Conservation (phyloP, 176 grass and related monocot genomes). For the Chloris gayana region DNA sequence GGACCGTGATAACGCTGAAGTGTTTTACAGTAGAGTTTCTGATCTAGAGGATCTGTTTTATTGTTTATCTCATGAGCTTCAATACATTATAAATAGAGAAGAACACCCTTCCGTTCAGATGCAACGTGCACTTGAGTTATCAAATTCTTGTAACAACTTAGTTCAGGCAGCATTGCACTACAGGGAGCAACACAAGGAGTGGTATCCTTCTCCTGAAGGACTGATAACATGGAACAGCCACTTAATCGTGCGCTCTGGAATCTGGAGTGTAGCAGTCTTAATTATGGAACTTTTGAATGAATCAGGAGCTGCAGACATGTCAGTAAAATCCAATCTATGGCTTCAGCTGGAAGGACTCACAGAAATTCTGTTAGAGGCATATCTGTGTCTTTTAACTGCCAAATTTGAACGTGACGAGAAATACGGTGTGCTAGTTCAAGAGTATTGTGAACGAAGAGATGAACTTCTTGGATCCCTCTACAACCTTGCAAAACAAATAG, state of each 20-base stretch:
- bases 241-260: slow-evolving; percentile 71
- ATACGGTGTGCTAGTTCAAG: slow-evolving; percentile 71
- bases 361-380: slow-evolving; percentile 85
- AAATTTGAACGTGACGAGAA: slow-evolving; percentile 85
- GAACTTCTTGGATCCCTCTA: slow-evolving; percentile 85
- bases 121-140: slow-evolving; percentile 75
- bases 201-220: slow-evolving; percentile 97
- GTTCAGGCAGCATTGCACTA: slow-evolving; percentile 66
- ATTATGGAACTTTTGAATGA: slow-evolving; percentile 79
- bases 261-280: slow-evolving; percentile 80
- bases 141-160: slow-evolving; percentile 70
- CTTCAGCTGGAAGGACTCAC: slow-evolving; percentile 77
- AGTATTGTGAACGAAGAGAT: slow-evolving; percentile 87
- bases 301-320: slow-evolving; percentile 51
- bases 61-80: slow-evolving; percentile 82
- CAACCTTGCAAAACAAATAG: slow-evolving; percentile 80
- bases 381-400: slow-evolving; percentile 70
- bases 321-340: slow-evolving; percentile 66
- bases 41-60: slow-evolving; percentile 90
- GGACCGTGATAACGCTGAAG: slow-evolving; percentile 99
- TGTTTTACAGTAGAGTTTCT: slow-evolving; percentile 96
- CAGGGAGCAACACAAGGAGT: slow-evolving; percentile 70
- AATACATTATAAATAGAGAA: slow-evolving; percentile 68
- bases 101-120: slow-evolving; percentile 65
- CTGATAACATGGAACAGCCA: slow-evolving; percentile 87